Base-by-base conservation (phyloP, 2,329 filamentous ascomycete species). In the Diaporthe ilicicola region DNA sequence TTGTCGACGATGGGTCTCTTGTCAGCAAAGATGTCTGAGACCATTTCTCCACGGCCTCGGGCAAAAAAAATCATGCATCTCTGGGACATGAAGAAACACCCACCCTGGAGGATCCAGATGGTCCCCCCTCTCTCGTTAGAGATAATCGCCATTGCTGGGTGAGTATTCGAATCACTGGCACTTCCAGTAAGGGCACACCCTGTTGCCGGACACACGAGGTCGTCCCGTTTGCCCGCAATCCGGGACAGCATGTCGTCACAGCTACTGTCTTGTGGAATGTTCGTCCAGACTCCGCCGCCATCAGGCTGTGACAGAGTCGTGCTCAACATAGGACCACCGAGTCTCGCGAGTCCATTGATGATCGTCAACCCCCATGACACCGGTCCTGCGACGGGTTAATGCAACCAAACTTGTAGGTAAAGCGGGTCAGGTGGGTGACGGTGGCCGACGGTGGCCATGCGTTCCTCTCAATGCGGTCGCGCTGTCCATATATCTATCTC, bases 341-440 rank as follows among this genome's bases (percentile, higher is more conserved):
- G 10, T 4, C 59, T 42, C 24, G 42, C n/a, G 42, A 34, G 10
- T 4, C n/a, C 56, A 29, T 62, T n/a, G 7, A 62, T 34, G 13
- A 62, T 62, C 59, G 59, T 29, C 59, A 48, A n/a, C n/a, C n/a
- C 59, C 19, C 59, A 62, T 48, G 42, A 62, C 42, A 62, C 59
- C 19, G 59, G 59, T 17, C 27, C 59, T 37, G 59, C 59, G 3
- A 29, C 42, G 42, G 59, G 27, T 62, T 6, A 62, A 62, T 62
- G 59, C 59, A 22, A 34, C 29, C 29, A 27, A 32, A 19, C 39
- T 22, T 10, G 39, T 37, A 34, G 19, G 39, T n/a, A n/a, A n/a
- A n/a, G 56, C 56, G 42, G 39, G 6, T 46, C 12, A 46, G 27
- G 19, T 34, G 32, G 32, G 9, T 34, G n/a, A n/a, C n/a, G n/a